Evolutionary conservation across 2,329 filamentous ascomycete species (phyloP), one percentile per base, ranked within the genome.

Genomic region (Akanthomyces dipterigenus): DNA sequence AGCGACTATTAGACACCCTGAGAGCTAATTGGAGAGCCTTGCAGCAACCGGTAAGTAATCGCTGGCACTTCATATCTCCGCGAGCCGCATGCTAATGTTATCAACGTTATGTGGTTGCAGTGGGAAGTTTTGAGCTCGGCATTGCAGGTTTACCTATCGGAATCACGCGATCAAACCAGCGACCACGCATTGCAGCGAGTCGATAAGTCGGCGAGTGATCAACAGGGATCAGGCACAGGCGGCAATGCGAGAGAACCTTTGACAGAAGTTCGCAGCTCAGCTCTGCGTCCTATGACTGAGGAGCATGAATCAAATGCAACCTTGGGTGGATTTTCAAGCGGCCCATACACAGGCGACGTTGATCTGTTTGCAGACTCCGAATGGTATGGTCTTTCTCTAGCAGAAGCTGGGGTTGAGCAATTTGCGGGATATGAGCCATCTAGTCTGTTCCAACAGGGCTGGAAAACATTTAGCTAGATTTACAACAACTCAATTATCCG

Each of bases 401-500:
- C 42, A 12, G 55, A 57, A 48, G 55, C 28, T 5, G 55, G 55
- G 18, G 42, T 57, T n/a, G 55, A 57, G 55, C 55, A 57, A 18
- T 26, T 57, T 28, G 55, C 48, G 14, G 55, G 55, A 36, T 57
- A 45, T 36, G 55, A 57, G 31, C 55, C 55, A 26, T 57, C 55
- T 6, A 49, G 43, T 18, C 20, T 57, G 12, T 57, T 46, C 22
- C 28, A 46, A 1, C 42, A 57, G 12, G 55, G 55, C 3, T 57
- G 55, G 55, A 57, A 59, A 22, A 36, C 46, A 14, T 59, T 59
- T 24, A 50, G 56, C 20, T 59, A 36, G 26, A 3, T 45, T 31
- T 38, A 4, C 1, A 16, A 16, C 36, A 2, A 5, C 9, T 3
- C 5, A 38, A 9, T 38, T 9, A 38, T 38, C 36, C 14, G 3